phyloP scores from a whole-genome alignment of 345 rosid genomes.

The Clausena lansium region DNA sequence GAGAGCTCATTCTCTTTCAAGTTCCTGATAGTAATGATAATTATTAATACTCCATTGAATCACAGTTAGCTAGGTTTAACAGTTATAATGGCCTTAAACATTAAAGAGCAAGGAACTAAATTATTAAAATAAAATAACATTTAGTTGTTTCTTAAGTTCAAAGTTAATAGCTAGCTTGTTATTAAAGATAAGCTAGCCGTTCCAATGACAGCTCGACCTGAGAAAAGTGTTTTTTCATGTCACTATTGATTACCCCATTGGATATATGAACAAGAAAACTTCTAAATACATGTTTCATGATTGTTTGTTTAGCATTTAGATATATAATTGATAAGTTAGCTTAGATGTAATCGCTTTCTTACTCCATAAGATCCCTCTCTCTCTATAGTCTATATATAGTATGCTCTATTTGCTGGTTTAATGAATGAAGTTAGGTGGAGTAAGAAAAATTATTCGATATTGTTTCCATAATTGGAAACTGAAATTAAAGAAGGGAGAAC shows the following conservation, averaged over 20 bases:
- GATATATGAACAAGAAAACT: conserved; percentile 9
- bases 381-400: not conserved
- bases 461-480: not conserved
- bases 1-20: not conserved
- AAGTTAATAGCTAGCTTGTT: conserved; percentile 20
- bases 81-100: conserved; percentile 21
- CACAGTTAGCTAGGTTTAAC: conserved; percentile 15
- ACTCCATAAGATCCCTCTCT: not conserved
- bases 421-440: conserved; percentile 25
- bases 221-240: conserved; percentile 3
- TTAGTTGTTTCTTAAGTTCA: conserved; percentile 24
- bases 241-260: conserved; percentile 22
- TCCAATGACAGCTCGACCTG: not conserved
- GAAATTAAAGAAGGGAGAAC: not conserved
- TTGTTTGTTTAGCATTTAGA: conserved; percentile 16
- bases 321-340: too few species aligned
- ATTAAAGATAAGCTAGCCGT: conserved; percentile 23
- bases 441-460: not conserved
- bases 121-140: not conserved
- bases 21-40: not conserved
- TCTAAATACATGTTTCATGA: conserved; percentile 26
- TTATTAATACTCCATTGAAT: not conserved
- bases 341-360: not conserved
- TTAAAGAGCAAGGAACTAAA: conserved; percentile 13
- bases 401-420: not conserved